Base-by-base conservation (phyloP, 768 basidiomycete genomes). In the Lactifluus hygrophoroides region DNA sequence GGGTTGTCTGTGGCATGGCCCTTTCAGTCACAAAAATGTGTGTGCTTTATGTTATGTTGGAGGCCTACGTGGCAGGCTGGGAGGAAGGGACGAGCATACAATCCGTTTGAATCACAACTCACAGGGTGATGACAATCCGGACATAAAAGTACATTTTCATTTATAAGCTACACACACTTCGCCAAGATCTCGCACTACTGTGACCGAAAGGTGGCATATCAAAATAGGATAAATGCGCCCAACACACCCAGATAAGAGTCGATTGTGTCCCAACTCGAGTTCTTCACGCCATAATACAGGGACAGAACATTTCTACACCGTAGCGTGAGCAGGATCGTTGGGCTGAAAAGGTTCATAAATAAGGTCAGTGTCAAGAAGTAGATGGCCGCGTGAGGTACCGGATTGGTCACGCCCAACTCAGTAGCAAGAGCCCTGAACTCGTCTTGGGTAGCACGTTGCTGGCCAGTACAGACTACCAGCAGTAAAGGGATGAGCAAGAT, bases 361-460 rank as follows among this genome's bases (percentile, higher is more conserved):
- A 45, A n/a, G 21, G 17, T 23, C 38, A 49, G 47, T 11, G 6
- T 30, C 30, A 19, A 16, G 38, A 32, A 28, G 11, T 37, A 27
- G 35, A 16, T 38, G 27, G n/a, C 30, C 62, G 44, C 23, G 46
- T 19, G 40, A 11, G 19, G 17, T 11, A 19, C 80, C 9, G 66
- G 37, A 32, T 46, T 60, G 25, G 68, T 64, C 64, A 84, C 74
- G 17, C 66, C 70, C 21, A 86, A 71, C 3, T 66, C 76, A 0
- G 11, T 9, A 0, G 80, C 78, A 57, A 86, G 72, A 25, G 67
- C 67, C 35, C 72, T 67, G 69, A 83, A 85, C 63, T 86, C 85
- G 0, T 64, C 57, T 8, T 69, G 60, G 9, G 78, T 79, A 14
- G 84, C 76, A 57, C 65, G 76, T 4, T 14, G 37, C 0, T 19